A percentile compares a stretch with the other conserved stretches of the same genome.
These are phyloP conservation scores for Lactarius vividus DNA, from an alignment of 768 basidiomycete genomes.

Conservation along the genomic window DNA sequence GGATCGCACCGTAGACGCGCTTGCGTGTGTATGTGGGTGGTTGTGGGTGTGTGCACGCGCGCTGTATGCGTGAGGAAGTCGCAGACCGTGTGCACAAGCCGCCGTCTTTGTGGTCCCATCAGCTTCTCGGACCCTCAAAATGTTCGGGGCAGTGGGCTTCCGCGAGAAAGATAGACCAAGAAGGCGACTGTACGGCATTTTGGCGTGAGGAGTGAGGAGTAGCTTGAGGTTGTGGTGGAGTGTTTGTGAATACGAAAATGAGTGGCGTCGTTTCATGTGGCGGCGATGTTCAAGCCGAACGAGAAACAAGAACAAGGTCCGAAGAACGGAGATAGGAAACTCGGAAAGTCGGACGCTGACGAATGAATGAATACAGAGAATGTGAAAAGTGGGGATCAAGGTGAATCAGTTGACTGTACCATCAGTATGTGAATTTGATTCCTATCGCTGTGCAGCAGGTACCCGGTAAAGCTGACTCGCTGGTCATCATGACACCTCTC, in stretches of 20 bases:
- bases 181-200: not conserved
- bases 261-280: not conserved
- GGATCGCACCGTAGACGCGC: not conserved
- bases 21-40: not conserved
- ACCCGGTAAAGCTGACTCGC: not conserved
- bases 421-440: too few species aligned
- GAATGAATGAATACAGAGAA: not conserved
- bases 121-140: not conserved
- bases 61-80: not conserved
- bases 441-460: not conserved
- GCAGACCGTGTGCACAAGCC: not conserved
- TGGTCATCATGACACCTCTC: not conserved
- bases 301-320: not conserved
- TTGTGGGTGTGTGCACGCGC: not conserved
- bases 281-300: not conserved
- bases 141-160: not conserved
- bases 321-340: not conserved
- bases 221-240: not conserved
- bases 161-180: not conserved
- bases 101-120: not conserved
- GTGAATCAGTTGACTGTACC: not conserved
- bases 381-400: too few species aligned
- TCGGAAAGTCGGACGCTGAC: not conserved
- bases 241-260: not conserved
- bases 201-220: not conserved